Conservation (phyloP, 2,329 filamentous ascomycete species). For the Chrysosphaeria jannelii region DNA sequence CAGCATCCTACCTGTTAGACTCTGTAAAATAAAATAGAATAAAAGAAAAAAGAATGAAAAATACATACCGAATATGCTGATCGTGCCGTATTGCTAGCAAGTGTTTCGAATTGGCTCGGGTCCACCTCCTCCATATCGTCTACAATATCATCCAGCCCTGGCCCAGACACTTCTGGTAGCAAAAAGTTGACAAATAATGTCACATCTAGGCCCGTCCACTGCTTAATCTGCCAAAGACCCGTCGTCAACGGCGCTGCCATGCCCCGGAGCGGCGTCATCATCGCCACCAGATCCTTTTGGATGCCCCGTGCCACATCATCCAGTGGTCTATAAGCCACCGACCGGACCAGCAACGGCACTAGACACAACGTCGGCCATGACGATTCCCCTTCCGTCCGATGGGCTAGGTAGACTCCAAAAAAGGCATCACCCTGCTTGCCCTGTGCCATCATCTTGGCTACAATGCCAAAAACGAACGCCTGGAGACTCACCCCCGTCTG, state of each 20-base stretch:
- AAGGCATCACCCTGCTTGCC: slow-evolving; percentile 14
- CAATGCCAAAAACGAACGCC: slow-evolving; percentile 43
- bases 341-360: slow-evolving; percentile 32
- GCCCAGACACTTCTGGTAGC: slow-evolving; percentile 9
- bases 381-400: slow-evolving; percentile 20
- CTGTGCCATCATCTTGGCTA: slow-evolving; percentile 17
- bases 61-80: slow-evolving; percentile 7
- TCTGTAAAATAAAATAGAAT: not conserved
- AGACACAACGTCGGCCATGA: slow-evolving; percentile 49
- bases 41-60: not conserved
- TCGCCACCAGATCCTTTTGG: slow-evolving; percentile 33
- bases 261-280: slow-evolving; percentile 16
- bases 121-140: not conserved
- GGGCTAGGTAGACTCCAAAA: slow-evolving; percentile 62
- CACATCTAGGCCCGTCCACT: slow-evolving; percentile 44
- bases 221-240: slow-evolving; percentile 36
- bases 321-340: slow-evolving; percentile 9
- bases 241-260: slow-evolving; percentile 20
- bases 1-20: slow-evolving; percentile 4
- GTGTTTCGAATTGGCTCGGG: slow-evolving; percentile 2
- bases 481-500: slow-evolving; percentile 34
- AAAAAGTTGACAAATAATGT: slow-evolving; percentile 64
- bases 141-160: not conserved
- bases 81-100: slow-evolving; percentile 6
- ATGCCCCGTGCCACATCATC: slow-evolving; percentile 24